phyloP scores from a whole-genome alignment of 495 filamentous ascomycete genomes.

The Aspergillus mulundensis region DNA sequence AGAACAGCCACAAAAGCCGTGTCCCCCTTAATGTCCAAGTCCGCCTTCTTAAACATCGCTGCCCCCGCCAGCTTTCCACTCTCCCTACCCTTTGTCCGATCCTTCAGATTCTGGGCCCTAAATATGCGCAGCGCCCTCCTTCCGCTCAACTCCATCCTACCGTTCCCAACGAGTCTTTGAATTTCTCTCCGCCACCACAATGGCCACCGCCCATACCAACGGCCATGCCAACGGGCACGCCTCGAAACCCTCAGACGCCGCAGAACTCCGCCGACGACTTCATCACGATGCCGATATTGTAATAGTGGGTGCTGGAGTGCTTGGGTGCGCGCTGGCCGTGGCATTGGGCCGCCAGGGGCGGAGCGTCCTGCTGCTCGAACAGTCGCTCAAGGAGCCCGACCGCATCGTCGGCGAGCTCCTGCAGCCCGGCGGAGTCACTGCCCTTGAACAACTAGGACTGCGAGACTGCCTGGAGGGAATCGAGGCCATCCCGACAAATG shows the following conservation, averaged over 20 bases:
- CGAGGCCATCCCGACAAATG: slow-evolving; percentile 74
- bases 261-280: slow-evolving; percentile 38
- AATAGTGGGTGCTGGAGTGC: slow-evolving; percentile 83
- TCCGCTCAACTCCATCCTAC: slow-evolving; percentile 3
- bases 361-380: slow-evolving; percentile 86
- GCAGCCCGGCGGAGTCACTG: slow-evolving; percentile 84
- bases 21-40: slow-evolving; percentile 3
- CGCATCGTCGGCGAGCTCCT: slow-evolving; percentile 94
- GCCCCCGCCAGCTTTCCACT: slow-evolving; percentile 1
- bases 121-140: slow-evolving; percentile 17
- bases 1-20: neutral
- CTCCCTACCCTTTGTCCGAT: slow-evolving; percentile 1
- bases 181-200: slow-evolving; percentile 11
- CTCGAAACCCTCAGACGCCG: slow-evolving; percentile 23
- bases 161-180: slow-evolving; percentile 13
- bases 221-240: slow-evolving; percentile 30
- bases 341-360: slow-evolving; percentile 83
- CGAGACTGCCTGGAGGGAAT: slow-evolving; percentile 81
- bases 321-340: slow-evolving; percentile 85
- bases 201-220: slow-evolving; percentile 26
- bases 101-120: neutral
- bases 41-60: neutral
- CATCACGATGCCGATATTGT: slow-evolving; percentile 72
- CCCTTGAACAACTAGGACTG: slow-evolving; percentile 77
- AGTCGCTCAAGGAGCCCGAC: slow-evolving; percentile 87